Evolutionary conservation across 1,139 yeast species (phyloP).

Genomic region (Kodamaea fungicola): DNA sequence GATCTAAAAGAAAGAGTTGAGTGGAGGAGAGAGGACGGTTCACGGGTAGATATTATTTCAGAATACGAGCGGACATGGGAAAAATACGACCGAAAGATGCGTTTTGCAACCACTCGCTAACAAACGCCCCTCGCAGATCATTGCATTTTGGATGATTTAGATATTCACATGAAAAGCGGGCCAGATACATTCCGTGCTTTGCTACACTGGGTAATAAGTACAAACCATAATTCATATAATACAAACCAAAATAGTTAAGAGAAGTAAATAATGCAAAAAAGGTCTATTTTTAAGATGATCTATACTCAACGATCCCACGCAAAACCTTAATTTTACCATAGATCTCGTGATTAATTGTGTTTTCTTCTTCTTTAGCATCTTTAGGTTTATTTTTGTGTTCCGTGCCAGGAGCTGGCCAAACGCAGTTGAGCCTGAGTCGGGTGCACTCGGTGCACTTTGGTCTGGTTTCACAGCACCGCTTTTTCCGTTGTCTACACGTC

Average conservation of each 20-base stretch:
- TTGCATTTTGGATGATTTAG: background rate
- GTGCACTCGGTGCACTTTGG: slow-evolving; percentile 44
- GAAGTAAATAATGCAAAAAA: background rate
- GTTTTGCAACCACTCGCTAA: background rate
- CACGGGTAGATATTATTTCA: too few relatives aligned
- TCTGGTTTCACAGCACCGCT: slow-evolving; percentile 42
- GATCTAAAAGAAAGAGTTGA: too few relatives aligned
- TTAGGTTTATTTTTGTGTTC: slow-evolving; percentile 48
- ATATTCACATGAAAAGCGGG: too few relatives aligned
- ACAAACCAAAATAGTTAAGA: slow-evolving; percentile 1
- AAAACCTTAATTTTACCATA: slow-evolving; percentile 60
- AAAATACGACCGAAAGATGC: background rate
- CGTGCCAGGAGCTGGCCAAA: slow-evolving; percentile 51
- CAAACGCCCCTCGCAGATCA: background rate
- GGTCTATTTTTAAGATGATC: slow-evolving; percentile 12
- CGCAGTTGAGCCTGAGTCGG: slow-evolving; percentile 39
- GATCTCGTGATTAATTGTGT: slow-evolving; percentile 46
- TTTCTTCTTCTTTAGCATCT: slow-evolving; percentile 46
- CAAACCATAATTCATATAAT: slow-evolving; percentile 1
- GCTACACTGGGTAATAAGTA: background rate
- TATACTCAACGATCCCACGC: slow-evolving; percentile 57
- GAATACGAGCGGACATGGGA: background rate
- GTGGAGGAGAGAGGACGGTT: too few relatives aligned
- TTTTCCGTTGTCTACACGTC: slow-evolving; percentile 45
- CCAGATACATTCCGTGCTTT: background rate